A percentile compares a stretch with the other conserved stretches of the same genome.
phyloP scores from a whole-genome alignment of 345 rosid species.

The Draba incana region DNA sequence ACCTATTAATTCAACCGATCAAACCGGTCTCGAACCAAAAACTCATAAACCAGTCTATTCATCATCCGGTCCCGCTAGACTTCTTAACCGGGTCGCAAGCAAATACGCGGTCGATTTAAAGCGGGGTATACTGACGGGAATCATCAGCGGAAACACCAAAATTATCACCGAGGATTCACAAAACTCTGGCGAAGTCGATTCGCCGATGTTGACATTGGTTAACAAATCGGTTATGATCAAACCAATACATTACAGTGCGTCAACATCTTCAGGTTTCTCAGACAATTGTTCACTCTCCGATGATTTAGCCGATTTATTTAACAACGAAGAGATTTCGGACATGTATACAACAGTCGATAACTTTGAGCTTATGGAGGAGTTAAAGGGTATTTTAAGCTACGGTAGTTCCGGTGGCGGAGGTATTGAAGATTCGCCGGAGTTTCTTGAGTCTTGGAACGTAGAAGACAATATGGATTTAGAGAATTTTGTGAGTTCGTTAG shows the following conservation, averaged over 20 bases:
- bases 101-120: conserved; percentile 30
- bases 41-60: not conserved
- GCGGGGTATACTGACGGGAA: conserved; percentile 37
- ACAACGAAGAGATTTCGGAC: conserved; percentile 23
- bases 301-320: conserved; percentile 16
- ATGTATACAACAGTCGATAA: conserved; percentile 28
- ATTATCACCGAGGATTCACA: conserved; percentile 22
- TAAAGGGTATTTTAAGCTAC: conserved; percentile 23
- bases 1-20: conserved; percentile 32
- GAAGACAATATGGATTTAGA: conserved; percentile 19
- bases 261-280: conserved; percentile 15
- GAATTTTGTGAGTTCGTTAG: conserved; percentile 9
- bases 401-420: not conserved
- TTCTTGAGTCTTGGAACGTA: conserved; percentile 29
- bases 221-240: not conserved
- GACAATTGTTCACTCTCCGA: conserved; percentile 25
- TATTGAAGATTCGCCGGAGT: conserved; percentile 21
- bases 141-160: conserved; percentile 30
- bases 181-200: not conserved
- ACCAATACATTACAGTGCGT: not conserved
- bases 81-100: conserved; percentile 42
- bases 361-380: conserved; percentile 38
- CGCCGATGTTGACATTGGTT: conserved; percentile 17
- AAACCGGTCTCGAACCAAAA: conserved; percentile 1
- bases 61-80: conserved; percentile 34